These are phyloP conservation scores for Claviceps quebecensis DNA, from an alignment of 2,329 filamentous ascomycete genomes.

Conservation along the genomic window DNA sequence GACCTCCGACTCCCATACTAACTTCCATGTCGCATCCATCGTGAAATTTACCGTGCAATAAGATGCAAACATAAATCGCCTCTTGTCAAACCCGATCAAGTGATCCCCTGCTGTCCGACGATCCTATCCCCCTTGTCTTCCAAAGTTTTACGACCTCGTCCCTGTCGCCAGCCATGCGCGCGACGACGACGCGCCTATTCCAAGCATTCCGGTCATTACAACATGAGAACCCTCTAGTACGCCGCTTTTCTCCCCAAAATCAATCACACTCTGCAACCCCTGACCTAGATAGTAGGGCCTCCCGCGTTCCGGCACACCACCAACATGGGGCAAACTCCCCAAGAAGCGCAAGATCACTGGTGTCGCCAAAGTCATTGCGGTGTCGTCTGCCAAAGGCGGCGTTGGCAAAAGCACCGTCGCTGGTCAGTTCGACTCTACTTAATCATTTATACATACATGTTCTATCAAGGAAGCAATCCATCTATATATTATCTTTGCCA, in stretches of 20 bases:
- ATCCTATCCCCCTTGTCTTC: not conserved
- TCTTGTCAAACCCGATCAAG: not conserved
- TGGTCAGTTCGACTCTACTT: slow-evolving; percentile 32
- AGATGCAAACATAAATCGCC: slow-evolving; percentile 1
- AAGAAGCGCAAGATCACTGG: slow-evolving; percentile 67
- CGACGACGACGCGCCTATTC: slow-evolving; percentile 23
- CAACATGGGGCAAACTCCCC: slow-evolving; percentile 56
- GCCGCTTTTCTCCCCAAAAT: slow-evolving; percentile 4
- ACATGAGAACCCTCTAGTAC: slow-evolving; percentile 83
- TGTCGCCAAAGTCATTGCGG: slow-evolving; percentile 86
- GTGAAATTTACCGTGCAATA: not conserved
- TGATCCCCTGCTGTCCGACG: not conserved
- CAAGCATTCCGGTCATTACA: slow-evolving; percentile 16
- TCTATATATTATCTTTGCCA: no score
- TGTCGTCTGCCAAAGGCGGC: slow-evolving; percentile 95
- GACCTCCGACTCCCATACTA: no score
- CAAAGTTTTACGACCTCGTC: not conserved
- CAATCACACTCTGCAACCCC: not conserved
- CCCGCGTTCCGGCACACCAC: slow-evolving; percentile 53
- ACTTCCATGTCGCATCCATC: no score
- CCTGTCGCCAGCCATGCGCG: slow-evolving; percentile 20
- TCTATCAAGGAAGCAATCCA: no score
- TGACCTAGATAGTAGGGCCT: slow-evolving; percentile 48
- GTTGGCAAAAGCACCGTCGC: slow-evolving; percentile 94
- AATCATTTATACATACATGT: not conserved